Conservation (phyloP, 2,329 filamentous ascomycete species). For the Ceratocystis huliohia region DNA sequence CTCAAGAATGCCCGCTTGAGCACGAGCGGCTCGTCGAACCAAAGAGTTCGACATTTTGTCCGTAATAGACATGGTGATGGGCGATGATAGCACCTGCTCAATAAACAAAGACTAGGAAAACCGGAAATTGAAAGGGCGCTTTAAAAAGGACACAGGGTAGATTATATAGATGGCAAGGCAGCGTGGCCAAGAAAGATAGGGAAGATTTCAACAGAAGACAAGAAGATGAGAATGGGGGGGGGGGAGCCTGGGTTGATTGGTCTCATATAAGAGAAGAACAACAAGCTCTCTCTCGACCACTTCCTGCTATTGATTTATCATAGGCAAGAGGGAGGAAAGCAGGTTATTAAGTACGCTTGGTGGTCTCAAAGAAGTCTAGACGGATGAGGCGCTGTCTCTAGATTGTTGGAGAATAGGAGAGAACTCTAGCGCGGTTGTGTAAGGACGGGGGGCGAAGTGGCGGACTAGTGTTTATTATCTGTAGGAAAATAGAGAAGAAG, state of each 20-base stretch:
- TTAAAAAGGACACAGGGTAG: background rate
- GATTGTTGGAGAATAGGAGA: constrained; percentile 4
- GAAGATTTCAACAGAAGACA: background rate
- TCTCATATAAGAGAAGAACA: background rate
- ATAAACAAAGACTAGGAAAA: no score
- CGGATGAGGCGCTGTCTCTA: background rate
- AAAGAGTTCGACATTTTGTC: constrained; percentile 24
- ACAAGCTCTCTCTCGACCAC: background rate
- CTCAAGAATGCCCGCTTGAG: constrained; percentile 54
- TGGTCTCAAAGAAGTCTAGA: background rate
- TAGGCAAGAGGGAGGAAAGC: background rate
- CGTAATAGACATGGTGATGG: constrained; percentile 24
- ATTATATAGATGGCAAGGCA: background rate
- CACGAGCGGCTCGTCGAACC: constrained; percentile 25
- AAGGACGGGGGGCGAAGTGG: background rate
- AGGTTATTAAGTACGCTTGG: background rate
- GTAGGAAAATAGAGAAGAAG: background rate
- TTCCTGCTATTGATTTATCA: background rate
- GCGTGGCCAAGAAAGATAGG: background rate
- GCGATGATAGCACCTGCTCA: background rate
- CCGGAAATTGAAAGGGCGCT: background rate
- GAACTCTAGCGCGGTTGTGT: background rate
- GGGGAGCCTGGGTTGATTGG: no score
- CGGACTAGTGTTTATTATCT: background rate
- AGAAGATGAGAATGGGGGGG: background rate